A percentile compares a stretch with the other conserved stretches of the same genome.
phyloP scores from a whole-genome alignment of 2,329 filamentous ascomycete genomes.

The Curvularia eragrostidis region DNA sequence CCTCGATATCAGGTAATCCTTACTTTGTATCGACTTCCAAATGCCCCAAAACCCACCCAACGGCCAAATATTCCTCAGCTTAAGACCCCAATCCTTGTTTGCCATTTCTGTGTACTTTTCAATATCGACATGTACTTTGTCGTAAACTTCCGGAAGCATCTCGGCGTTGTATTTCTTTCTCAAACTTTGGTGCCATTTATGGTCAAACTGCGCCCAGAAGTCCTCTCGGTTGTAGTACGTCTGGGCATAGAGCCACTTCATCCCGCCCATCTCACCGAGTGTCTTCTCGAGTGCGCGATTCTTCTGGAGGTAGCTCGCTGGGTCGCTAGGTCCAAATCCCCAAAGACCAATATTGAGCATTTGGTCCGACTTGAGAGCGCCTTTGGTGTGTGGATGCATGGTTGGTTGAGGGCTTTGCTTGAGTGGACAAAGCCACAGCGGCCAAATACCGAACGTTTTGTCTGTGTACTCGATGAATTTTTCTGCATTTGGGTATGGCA shows the following conservation, averaged over 20 bases:
- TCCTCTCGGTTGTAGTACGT: slow-evolving; percentile 72
- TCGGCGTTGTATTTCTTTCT: slow-evolving; percentile 65
- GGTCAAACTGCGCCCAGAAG: slow-evolving; percentile 71
- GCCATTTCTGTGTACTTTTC: slow-evolving; percentile 37
- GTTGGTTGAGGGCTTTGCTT: slow-evolving; percentile 44
- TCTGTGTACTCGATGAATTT: slow-evolving; percentile 55
- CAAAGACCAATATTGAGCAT: slow-evolving; percentile 71
- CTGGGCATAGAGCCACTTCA: slow-evolving; percentile 75
- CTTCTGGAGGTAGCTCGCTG: slow-evolving; percentile 54
- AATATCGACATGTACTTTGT: slow-evolving; percentile 65
- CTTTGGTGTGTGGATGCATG: slow-evolving; percentile 46
- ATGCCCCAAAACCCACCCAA: slow-evolving; percentile 49
- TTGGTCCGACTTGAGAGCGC: slow-evolving; percentile 37
- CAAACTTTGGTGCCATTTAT: slow-evolving; percentile 64
- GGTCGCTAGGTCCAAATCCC: slow-evolving; percentile 69
- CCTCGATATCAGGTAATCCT: slow-evolving; percentile 46
- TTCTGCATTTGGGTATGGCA: slow-evolving; percentile 53
- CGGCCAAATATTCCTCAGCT: slow-evolving; percentile 44
- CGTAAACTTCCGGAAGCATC: slow-evolving; percentile 68
- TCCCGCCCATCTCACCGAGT: slow-evolving; percentile 65
- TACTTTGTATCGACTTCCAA: slow-evolving; percentile 48
- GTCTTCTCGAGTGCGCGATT: slow-evolving; percentile 69
- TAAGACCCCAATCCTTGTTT: slow-evolving; percentile 34
- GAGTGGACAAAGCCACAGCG: slow-evolving; percentile 58
- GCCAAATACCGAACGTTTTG: slow-evolving; percentile 52